Evolutionary conservation across 108 stramenopile genomes (phyloP), one percentile per base, ranked within the genome.

Genomic region (Skeletonema marinoi): DNA sequence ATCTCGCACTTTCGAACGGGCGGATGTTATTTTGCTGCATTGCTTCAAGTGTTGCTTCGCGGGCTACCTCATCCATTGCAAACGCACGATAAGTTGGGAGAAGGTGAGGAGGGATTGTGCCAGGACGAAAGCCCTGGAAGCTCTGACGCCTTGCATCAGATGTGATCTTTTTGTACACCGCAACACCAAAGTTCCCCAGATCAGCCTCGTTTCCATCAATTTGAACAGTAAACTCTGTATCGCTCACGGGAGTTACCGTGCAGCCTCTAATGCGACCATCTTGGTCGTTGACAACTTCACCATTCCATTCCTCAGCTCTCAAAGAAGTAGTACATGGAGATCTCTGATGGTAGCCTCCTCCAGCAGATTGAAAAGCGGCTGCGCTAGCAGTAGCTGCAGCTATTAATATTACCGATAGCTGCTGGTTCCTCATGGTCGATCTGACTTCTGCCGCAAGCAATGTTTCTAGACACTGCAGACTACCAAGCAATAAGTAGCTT

Each of bases 21-120:
- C 90, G 84, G n/a, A 94, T 88, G 68, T 87, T 83, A 54, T 92
- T 92, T 77, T 94, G 93, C 48, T 88, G 82, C 91, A 94, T 88
- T 2, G 93, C 91, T 70, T 94, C 93, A 60, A 94, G 70, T 2
- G 87, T 85, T 16, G 93, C 85, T 72, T 94, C 91, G 61, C 91
- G 81, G 5, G 90, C 90, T 44, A 86, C 89, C 68, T 94, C 93
- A 68, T 92, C 93, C 91, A 94, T 94, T n/a, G 88, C 77, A 81
- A 91, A 92, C 6, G 87, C 87, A 16, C 77, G 73, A 70, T 94
- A 94, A 41, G 93, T 90, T 19, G 88, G 87, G 11, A 79, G 60
- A 36, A 94, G 80, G 73, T 94, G 93, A 36, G 91, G 90, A 8
- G 93, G 93, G 58, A 94, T 88, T 6, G 93, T 92, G 51, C 93